Evolutionary conservation across 805 yeast genomes (phyloP), one percentile per base, ranked within the genome.

Genomic region (Zygosaccharomyces lentus): DNA sequence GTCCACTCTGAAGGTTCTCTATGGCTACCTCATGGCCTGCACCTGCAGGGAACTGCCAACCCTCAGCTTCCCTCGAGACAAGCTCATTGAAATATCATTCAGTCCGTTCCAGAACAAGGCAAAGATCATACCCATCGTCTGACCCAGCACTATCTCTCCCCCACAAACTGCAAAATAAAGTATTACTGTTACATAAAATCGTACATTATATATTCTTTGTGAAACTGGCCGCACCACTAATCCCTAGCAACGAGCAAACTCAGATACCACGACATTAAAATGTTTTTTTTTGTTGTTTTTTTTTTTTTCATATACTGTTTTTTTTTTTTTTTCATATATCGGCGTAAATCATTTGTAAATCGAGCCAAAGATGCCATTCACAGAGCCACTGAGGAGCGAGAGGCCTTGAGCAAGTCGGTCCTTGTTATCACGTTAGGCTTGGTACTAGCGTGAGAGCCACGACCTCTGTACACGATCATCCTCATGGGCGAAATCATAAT

Each of bases 11-110:
- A 74, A 90, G 49, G 96, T 93, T 4, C 76, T 93, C 43, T 93
- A 89, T 59, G 99, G 98, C 3, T 93, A 93, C 67, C 73, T 91
- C 57, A 87, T 93, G 96, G 93, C 96, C 6, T 82, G 87, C 54
- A 79, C 91, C 2, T 86, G 93, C 55, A 74, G 75, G 50, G 97
- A 90, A 55, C 88, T 93, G 48, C 97, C 99, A 5, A 69, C 72
- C 32, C 70, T 91, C 43, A 71, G 78, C 50, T 90, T 93, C 67
- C 82, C 91, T 31, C 78, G 87, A 47, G 78, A 86, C 61, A 93
- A 88, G 58, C 76, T 93, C 43, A 86, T 90, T 50, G 96, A 91
- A 67, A 82, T 93, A 30, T 77, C 85, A 34, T 90, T 89, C 64
- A 84, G 85, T 51, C 96, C 96, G 0, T 89, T 89, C 64, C 78